Evolutionary conservation across 2,329 filamentous ascomycete genomes (phyloP).

Genomic region (Cryphonectria parasitica): DNA sequence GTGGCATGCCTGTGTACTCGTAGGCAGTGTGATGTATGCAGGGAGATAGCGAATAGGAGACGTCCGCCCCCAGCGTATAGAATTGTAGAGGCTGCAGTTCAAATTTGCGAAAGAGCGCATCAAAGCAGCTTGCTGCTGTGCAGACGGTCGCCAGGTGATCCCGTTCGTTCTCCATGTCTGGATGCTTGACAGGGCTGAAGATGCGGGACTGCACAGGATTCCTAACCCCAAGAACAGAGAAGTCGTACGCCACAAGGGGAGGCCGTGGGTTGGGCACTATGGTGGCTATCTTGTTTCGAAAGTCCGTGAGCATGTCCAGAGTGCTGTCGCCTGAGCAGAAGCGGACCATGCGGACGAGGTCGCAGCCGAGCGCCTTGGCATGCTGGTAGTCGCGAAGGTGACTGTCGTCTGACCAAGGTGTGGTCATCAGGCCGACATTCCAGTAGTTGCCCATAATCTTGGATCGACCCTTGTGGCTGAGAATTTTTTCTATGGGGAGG

Average conservation of each 20-base stretch:
- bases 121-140: constrained; percentile 60
- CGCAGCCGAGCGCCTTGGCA: constrained; percentile 61
- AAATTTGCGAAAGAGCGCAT: constrained; percentile 63
- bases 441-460: constrained; percentile 65
- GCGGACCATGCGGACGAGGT: constrained; percentile 64
- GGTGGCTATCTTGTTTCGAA: constrained; percentile 51
- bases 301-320: constrained; percentile 50
- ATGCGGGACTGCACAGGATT: constrained; percentile 49
- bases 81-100: constrained; percentile 68
- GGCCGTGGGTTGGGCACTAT: constrained; percentile 51
- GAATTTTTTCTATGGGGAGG: constrained; percentile 50
- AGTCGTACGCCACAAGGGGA: constrained; percentile 53
- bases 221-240: constrained; percentile 48
- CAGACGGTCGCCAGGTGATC: constrained; percentile 52
- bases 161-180: constrained; percentile 45
- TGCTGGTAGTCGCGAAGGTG: constrained; percentile 58
- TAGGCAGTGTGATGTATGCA: constrained; percentile 75
- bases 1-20: constrained; percentile 67
- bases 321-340: constrained; percentile 61
- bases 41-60: constrained; percentile 72
- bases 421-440: constrained; percentile 48
- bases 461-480: constrained; percentile 58
- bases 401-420: constrained; percentile 58
- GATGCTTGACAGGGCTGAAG: constrained; percentile 57
- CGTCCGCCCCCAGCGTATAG: constrained; percentile 69